phyloP scores from a whole-genome alignment of 2,329 filamentous ascomycete species.

The Pseudophaeomoniella oleicola region DNA sequence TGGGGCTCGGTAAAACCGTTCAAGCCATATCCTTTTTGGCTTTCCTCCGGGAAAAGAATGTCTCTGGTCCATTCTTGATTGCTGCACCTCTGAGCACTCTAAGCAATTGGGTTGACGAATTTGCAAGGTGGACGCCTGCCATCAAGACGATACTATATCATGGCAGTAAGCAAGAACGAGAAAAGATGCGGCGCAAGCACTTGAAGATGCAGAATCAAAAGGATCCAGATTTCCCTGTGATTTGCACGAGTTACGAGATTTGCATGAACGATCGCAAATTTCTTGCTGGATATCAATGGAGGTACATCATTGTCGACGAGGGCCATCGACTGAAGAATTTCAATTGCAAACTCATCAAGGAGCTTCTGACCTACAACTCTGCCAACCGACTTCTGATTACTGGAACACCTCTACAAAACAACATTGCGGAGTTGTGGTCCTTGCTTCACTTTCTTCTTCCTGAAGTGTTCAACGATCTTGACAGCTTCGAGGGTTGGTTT shows the following conservation, averaged over 20 bases:
- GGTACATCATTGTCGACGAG: constrained; percentile 98
- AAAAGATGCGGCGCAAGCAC: constrained; percentile 54
- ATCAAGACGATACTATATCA: constrained; percentile 89
- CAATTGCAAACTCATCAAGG: constrained; percentile 79
- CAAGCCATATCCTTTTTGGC: constrained; percentile 83
- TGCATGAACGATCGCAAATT: constrained; percentile 78
- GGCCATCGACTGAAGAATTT: constrained; percentile 96
- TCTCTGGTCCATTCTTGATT: constrained; percentile 81
- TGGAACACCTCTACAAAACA: constrained; percentile 90
- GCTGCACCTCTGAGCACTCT: constrained; percentile 82
- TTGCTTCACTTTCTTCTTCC: constrained; percentile 85
- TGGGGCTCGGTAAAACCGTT: constrained; percentile 86
- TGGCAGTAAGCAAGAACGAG: constrained; percentile 64
- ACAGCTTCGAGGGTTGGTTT: constrained; percentile 91
- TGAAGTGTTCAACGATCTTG: constrained; percentile 82
- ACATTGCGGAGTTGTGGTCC: constrained; percentile 88
- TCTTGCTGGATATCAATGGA: constrained; percentile 76
- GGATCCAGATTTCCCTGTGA: constrained; percentile 65
- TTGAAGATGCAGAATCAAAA: constrained; percentile 55
- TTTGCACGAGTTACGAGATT: constrained; percentile 93
- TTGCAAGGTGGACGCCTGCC: constrained; percentile 73
- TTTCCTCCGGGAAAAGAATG: constrained; percentile 71
- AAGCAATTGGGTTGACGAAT: constrained; percentile 93
- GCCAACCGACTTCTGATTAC: constrained; percentile 87
- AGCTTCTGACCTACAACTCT: constrained; percentile 75